phyloP scores from a whole-genome alignment of 352 stramenopile species.

The Lagenidium giganteum region DNA sequence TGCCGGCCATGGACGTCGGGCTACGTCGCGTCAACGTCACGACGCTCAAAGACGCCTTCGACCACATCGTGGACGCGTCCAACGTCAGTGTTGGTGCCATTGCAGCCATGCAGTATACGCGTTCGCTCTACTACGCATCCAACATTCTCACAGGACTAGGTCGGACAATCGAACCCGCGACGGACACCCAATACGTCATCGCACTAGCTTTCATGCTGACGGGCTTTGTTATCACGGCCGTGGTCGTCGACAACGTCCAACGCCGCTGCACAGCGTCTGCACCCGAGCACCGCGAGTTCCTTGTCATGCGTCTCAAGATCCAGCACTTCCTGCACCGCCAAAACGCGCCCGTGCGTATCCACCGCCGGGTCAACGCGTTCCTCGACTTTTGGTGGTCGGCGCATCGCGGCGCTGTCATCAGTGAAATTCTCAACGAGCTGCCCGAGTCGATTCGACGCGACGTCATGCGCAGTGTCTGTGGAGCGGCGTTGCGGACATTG shows the following conservation, averaged over 20 bases:
- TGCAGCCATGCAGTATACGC: constrained; percentile 22
- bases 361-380: constrained; percentile 36
- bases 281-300: constrained; percentile 41
- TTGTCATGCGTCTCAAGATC: constrained; percentile 28
- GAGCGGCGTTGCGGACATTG: constrained; percentile 27
- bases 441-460: constrained; percentile 25
- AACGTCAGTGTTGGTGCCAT: constrained; percentile 11
- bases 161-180: constrained; percentile 31
- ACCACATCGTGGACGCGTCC: constrained; percentile 1
- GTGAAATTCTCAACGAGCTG: constrained; percentile 27
- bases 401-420: constrained; percentile 34
- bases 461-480: constrained; percentile 29
- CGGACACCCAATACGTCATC: constrained; percentile 28
- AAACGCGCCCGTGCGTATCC: constrained; percentile 28
- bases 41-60: constrained; percentile 3
- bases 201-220: constrained; percentile 39
- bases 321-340: constrained; percentile 38
- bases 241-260: constrained; percentile 46
- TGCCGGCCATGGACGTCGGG: constrained; percentile 21
- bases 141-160: constrained; percentile 28
- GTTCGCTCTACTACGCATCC: constrained; percentile 29
- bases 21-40: constrained; percentile 11
- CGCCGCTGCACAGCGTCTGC: constrained; percentile 42
- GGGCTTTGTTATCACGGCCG: constrained; percentile 39
- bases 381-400: constrained; percentile 48